These are phyloP conservation scores for Saccharomyces eubayanus DNA, from an alignment of 805 yeast species.

Conservation along the genomic window DNA sequence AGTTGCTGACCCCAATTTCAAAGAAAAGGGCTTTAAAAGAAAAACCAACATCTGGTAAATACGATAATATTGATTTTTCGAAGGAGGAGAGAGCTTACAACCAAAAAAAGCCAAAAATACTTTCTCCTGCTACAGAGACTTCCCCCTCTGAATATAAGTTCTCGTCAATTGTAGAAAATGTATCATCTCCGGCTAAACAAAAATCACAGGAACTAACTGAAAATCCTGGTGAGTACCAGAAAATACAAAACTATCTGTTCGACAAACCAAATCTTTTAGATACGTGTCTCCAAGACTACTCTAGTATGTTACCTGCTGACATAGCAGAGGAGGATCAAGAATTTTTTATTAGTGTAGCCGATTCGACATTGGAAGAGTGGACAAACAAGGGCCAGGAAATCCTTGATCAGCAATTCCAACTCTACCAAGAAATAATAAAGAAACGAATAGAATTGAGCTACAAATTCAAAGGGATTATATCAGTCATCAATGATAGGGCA, in stretches of 20 bases:
- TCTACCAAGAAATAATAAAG: constrained; percentile 31
- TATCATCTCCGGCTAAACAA: not conserved
- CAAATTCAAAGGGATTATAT: constrained; percentile 34
- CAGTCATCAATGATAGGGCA: constrained; percentile 33
- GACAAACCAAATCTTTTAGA: not conserved
- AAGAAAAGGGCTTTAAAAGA: not conserved
- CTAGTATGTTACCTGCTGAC: not conserved
- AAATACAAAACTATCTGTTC: not conserved
- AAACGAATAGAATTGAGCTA: constrained; percentile 35
- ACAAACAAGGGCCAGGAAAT: constrained; percentile 30
- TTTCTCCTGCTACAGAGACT: not conserved
- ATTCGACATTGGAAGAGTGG: constrained; percentile 32
- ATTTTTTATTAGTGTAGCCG: constrained; percentile 24
- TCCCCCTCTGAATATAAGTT: not conserved
- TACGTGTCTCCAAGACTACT: not conserved
- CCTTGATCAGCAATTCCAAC: constrained; percentile 27
- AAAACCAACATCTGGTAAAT: not conserved
- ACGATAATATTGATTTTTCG: not conserved
- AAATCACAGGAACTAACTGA: not conserved
- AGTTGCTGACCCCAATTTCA: not conserved
- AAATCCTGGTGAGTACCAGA: not conserved
- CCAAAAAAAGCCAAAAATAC: not conserved
- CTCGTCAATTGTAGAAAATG: constrained; percentile 1
- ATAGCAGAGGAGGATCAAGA: constrained; percentile 9
- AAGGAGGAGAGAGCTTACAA: not conserved